Conservation (phyloP, 441 rosid genomes). For the Brassica hybrid region DNA sequence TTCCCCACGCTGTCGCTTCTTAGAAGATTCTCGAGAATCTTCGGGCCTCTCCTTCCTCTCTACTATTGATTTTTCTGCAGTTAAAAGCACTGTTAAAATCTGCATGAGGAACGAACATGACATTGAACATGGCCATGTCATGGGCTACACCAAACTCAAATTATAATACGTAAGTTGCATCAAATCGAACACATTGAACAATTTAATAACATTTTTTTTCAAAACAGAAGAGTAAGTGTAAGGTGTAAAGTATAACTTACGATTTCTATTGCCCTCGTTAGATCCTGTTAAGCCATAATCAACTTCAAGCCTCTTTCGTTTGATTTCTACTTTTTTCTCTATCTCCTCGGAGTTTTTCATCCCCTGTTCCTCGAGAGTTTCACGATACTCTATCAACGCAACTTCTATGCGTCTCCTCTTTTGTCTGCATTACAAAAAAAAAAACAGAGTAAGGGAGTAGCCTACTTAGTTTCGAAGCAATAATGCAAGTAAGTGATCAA, state of each 20-base stretch:
- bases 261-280: conserved; percentile 49
- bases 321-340: conserved; percentile 80
- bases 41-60: conserved; percentile 76
- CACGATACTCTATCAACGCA: conserved; percentile 95
- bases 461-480: conserved; percentile 8
- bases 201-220: too few species aligned
- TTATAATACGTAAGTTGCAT: too few species aligned
- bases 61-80: conserved; percentile 65
- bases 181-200: too few species aligned
- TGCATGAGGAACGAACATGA: too few species aligned
- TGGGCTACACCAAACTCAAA: too few species aligned
- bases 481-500: conserved; percentile 29
- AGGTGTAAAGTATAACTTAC: conserved; percentile 27
- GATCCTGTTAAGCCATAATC: conserved; percentile 59
- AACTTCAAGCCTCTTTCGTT: conserved; percentile 78
- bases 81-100: conserved; percentile 18
- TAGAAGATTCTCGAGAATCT: conserved; percentile 69
- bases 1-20: conserved; percentile 68
- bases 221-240: too few species aligned
- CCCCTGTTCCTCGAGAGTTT: conserved; percentile 94
- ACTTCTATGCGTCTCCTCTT: conserved; percentile 91
- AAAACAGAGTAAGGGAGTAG: conserved; percentile 29
- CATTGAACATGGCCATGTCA: too few species aligned
- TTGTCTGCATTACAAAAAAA: conserved; percentile 59
- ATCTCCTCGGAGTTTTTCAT: conserved; percentile 83